A percentile compares a stretch with the other conserved stretches of the same genome.
phyloP scores from a whole-genome alignment of 2,329 filamentous ascomycete species.

The Xylariales sp. region DNA sequence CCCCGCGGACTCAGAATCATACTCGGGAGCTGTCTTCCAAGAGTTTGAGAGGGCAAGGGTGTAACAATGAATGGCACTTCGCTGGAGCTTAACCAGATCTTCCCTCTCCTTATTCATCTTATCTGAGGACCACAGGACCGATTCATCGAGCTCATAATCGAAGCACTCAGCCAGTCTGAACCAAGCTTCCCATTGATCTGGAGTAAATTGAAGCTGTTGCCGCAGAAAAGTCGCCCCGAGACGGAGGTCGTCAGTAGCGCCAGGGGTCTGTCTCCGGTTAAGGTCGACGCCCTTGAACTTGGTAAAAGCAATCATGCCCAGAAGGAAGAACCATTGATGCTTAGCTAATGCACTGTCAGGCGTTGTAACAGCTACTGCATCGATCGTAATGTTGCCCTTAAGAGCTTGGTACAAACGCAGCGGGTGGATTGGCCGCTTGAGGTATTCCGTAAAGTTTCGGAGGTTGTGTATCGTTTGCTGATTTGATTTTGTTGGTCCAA shows the following conservation, averaged over 20 bases:
- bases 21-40: constrained; percentile 36
- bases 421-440: constrained; percentile 81
- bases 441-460: constrained; percentile 72
- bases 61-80: constrained; percentile 78
- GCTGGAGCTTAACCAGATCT: constrained; percentile 71
- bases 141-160: constrained; percentile 82
- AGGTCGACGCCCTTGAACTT: constrained; percentile 70
- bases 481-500: constrained; percentile 73
- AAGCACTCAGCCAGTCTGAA: constrained; percentile 83
- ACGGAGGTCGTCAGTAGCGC: constrained; percentile 78
- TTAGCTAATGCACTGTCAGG: constrained; percentile 68
- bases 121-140: constrained; percentile 82
- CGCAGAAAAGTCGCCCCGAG: constrained; percentile 75
- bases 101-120: constrained; percentile 81
- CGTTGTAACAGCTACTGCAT: constrained; percentile 64
- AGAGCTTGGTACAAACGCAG: constrained; percentile 75
- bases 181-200: constrained; percentile 85
- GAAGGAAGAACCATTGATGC: constrained; percentile 87
- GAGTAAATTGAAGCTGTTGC: constrained; percentile 77
- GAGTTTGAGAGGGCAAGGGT: constrained; percentile 56
- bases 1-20: constrained; percentile 39
- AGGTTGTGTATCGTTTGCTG: constrained; percentile 83
- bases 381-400: constrained; percentile 69
- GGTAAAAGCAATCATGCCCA: constrained; percentile 81
- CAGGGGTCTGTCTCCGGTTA: constrained; percentile 71